Base-by-base conservation (phyloP, 164 flowering plant species). In the Malania oleifera region DNA sequence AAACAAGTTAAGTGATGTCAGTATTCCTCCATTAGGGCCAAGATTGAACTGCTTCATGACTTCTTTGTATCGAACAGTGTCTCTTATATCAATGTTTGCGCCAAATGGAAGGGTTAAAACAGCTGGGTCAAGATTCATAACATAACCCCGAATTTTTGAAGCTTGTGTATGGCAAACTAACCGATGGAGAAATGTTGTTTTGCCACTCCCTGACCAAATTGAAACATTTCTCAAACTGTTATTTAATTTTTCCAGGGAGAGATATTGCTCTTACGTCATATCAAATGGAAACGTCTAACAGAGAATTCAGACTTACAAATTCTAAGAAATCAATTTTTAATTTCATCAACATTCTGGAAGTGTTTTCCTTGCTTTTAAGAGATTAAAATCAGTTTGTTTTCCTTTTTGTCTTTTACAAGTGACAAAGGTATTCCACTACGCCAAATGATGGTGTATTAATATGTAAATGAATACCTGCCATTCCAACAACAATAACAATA, bases 41-140 rank as follows among this genome's bases (percentile, higher is more conserved):
- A 92, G 88, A 67, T 92, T 87, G 75, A 66, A 92, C 65, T 92
- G 87, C 73, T 92, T 92, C 98, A 92, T 92, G 28, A 92, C 98
- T 75, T 92, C 96, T 72, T 89, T 92, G 73, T 92, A 92, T 17
- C 66, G 70, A 28, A 92, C 89, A 22, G 96, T 89, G 69, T 92
- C 97, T 62, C 98, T 77, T 70, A 92, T 89, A 60, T 92, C 98
- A 67, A 89, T 87, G 62, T 92, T 92, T 2, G 97, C 96, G 62
- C 84, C 93, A 73, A 65, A 87, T 0, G 98, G 97, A 23, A 92
- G 97, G 1, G 88, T 79, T 85, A 87, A 58, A 41, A 87, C 90
- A 35, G 97, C 97, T 48, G 98, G 97, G 51, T 92, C 98, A 35
- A 92, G 92, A 47, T 92, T 92, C 39, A 92, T 47, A 2, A 89